Conservation (phyloP, 352 stramenopile species). For the Ochromonadaceae sp. region DNA sequence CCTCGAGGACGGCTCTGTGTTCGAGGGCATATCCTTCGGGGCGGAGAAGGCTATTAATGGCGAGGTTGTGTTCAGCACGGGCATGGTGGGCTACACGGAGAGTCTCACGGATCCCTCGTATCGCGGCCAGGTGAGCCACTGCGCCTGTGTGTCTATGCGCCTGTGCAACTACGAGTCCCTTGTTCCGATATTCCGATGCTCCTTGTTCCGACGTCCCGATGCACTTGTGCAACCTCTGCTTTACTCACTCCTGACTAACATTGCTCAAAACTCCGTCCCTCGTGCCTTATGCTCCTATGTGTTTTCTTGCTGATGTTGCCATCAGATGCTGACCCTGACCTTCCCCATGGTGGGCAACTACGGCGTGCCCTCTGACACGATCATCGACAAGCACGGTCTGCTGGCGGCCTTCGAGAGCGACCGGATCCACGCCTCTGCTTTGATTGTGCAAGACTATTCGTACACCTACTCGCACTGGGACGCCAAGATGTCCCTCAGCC, state of each 20-base stretch:
- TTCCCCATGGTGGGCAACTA: constrained; percentile 96
- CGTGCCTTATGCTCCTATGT: too few relatives aligned
- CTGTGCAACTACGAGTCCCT: too few relatives aligned
- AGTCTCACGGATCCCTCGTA: constrained; percentile 94
- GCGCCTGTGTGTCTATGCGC: too few relatives aligned
- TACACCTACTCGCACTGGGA: constrained; percentile 64
- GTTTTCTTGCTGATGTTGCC: constrained; percentile 1
- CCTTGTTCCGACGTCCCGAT: too few relatives aligned
- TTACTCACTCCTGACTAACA: too few relatives aligned
- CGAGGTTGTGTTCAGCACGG: constrained; percentile 95
- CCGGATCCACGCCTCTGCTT: constrained; percentile 83
- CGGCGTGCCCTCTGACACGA: constrained; percentile 71
- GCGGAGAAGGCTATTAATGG: constrained; percentile 61
- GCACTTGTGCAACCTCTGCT: too few relatives aligned
- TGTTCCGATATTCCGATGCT: too few relatives aligned
- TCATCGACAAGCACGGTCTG: constrained; percentile 75
- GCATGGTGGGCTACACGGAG: constrained; percentile 96
- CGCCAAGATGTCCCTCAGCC: constrained; percentile 51
- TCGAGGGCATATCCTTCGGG: constrained; percentile 76
- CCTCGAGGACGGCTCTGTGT: too few relatives aligned
- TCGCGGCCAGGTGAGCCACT: constrained; percentile 58
- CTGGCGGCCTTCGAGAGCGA: constrained; percentile 87
- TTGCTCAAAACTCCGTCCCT: too few relatives aligned
- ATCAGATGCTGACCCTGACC: constrained; percentile 80
- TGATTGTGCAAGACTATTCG: constrained; percentile 93